Base-by-base conservation (phyloP, 306 rosid genomes). In the Prunus armeniaca region DNA sequence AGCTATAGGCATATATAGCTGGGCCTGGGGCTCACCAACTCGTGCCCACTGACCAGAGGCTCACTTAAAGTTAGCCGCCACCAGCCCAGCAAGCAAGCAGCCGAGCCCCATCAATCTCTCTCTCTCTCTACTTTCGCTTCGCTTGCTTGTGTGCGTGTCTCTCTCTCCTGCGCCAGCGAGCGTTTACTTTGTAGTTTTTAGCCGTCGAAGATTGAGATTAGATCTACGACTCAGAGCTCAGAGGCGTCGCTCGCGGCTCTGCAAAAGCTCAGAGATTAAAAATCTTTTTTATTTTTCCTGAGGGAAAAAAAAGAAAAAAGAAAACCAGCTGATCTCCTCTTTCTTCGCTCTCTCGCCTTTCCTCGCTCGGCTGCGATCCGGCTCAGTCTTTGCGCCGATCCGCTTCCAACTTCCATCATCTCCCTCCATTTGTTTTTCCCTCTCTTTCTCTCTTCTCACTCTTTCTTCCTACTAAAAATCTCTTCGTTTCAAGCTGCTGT, bases 241-340 rank as follows among this genome's bases (percentile, higher is more conserved):
- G 46, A 77, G 69, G 63, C 75, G 78, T 65, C 86, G 73, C 80
- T 88, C 86, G 84, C 91, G 93, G 93, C 92, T 83, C 85, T 76
- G 78, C 84, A 69, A 72, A 76, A 65, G 46, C 69, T 55, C 46
- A 65, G 41, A 4, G 17, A 49, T 49, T 38, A 38, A 38, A 49
- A 49, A 3, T 49, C 17, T 12, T 13, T 49, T 49, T 49, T 15
- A 14, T 49, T 49, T 49, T 14, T 12, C 43, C 43, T 38, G 7
- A 38, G 9, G 38, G 2, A 38, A 38, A 38, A 32, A 32, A 32
- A 5, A 32, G 6, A 32, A 5, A 5, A 32, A 14, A 14, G 6
- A 49, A 13, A 49, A 49, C 38, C 13, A 34, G 55, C 55, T 27
- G 9, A 50, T 83, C 75, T 19, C 71, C 55, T 45, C 69, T 76